Evolutionary conservation across 2,329 filamentous ascomycete species (phyloP), one percentile per base, ranked within the genome.

Genomic region (Ceratocystis cacaofunesta): DNA sequence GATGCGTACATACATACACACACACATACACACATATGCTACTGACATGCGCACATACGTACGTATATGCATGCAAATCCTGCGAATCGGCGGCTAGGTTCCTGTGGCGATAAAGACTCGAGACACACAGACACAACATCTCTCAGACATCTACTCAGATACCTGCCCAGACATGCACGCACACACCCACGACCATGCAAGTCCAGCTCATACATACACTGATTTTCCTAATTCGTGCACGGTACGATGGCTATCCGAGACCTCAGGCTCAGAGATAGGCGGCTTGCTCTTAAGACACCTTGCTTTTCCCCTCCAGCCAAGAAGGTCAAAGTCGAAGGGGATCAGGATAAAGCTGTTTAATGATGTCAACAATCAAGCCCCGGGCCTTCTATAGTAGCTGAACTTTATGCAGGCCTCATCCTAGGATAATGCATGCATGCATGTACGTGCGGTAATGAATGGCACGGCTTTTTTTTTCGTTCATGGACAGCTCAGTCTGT

Each of bases 401-500:
- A 62, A 62, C 61, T 32, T 62, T 19, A 62, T 62, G 61, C 41
- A 62, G 61, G 32, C 32, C 58, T 36, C 28, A 61, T 43, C 22
- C 52, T 57, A 52, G 19, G 19, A 50, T 50, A 25, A 50, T 50
- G 2, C n/a, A 57, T 57, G 52, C 25, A 30, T 57, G 15, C 52
- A 17, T 32, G 52, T n/a, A 17, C 12, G 30, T 15, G 28, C 17
- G 52, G 10, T 41, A 41, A 41, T 41, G 36, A 41, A 41, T 41
- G 36, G 36, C 48, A 12, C 48, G 17, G n/a, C 46, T 48, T 48
- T 41, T 41, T 41, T 22, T 41, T 28, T 28, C 3, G 10, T 41
- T 12, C 36, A 15, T 5, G 10, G 3, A 15, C 36, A 41, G 36
- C 36, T 41, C 10, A 41, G 36, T 15, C 36, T 12, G 36, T 41